phyloP scores from a whole-genome alignment of 73 alveolate genomes.

The Paramecium sexaurelia region DNA sequence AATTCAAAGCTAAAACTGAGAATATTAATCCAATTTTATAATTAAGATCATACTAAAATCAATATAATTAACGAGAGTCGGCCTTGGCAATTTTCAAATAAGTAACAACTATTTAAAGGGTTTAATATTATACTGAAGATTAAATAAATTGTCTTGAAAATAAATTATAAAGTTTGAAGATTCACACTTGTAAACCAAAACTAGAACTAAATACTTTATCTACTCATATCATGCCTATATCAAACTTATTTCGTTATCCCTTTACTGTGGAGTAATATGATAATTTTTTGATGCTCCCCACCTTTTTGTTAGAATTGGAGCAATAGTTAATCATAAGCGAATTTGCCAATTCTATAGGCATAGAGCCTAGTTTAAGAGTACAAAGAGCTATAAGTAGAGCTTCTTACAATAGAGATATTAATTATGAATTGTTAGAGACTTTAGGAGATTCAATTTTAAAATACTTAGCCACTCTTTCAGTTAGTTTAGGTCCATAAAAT shows the following conservation, averaged over 20 bases:
- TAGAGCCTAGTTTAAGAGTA: background rate
- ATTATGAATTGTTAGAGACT: conserved; percentile 17
- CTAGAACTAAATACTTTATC: background rate
- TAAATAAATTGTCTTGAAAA: background rate
- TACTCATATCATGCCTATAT: background rate
- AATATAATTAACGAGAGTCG: background rate
- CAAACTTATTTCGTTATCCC: background rate
- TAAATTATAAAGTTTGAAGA: background rate
- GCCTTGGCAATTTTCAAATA: background rate
- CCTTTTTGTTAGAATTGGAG: background rate
- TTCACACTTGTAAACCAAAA: background rate
- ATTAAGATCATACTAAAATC: background rate
- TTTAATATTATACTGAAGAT: background rate
- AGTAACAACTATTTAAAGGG: background rate
- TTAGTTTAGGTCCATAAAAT: background rate
- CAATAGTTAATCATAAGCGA: background rate
- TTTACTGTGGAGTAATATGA: background rate
- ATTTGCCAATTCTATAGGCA: background rate
- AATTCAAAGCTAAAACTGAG: background rate
- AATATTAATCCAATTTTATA: background rate
- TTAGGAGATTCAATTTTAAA: conserved; percentile 39
- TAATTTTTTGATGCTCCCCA: background rate
- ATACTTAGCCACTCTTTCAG: background rate
- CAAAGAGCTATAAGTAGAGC: background rate
- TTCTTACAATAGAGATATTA: background rate